Percentiles rank a stretch among this genome's conserved stretches.
These are phyloP conservation scores for Trichoderma koningiopsis DNA, from an alignment of 2,329 filamentous ascomycete species.

Conservation along the genomic window DNA sequence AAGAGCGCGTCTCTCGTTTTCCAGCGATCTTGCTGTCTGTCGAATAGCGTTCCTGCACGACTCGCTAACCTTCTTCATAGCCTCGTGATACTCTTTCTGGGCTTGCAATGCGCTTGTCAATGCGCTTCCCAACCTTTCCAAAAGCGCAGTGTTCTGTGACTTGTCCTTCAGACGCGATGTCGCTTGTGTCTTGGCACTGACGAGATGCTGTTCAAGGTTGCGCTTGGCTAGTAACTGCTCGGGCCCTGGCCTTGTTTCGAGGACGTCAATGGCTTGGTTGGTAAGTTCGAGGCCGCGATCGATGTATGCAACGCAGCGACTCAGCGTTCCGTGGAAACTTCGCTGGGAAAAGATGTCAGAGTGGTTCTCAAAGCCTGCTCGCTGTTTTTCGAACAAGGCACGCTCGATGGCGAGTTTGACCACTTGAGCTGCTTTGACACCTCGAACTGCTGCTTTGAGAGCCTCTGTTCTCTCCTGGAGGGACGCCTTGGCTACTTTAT, in stretches of 20 bases:
- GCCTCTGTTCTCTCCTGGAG: constrained; percentile 22
- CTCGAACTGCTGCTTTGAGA: constrained; percentile 23
- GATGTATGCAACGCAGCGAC: constrained; percentile 18
- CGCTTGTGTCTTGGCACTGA: background rate
- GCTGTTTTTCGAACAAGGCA: constrained; percentile 2
- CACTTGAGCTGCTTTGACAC: constrained; percentile 13
- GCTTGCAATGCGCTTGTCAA: background rate
- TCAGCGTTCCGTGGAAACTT: constrained; percentile 5
- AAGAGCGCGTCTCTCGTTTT: constrained; percentile 18
- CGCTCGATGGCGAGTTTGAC: constrained; percentile 24
- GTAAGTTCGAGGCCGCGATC: constrained; percentile 16
- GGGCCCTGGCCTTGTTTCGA: background rate
- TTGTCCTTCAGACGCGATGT: background rate
- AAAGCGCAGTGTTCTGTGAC: background rate
- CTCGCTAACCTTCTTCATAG: constrained; percentile 19
- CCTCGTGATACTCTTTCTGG: constrained; percentile 5
- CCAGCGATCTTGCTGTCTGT: constrained; percentile 13
- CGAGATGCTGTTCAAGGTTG: background rate
- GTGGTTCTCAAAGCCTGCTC: constrained; percentile 15
- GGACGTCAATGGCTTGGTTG: background rate
- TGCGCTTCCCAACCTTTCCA: constrained; percentile 8
- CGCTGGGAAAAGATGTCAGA: constrained; percentile 16
- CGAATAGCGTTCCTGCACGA: constrained; percentile 9
- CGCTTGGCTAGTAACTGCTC: background rate
- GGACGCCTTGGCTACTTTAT: constrained; percentile 4